Base-by-base conservation (phyloP, 225 moss, liverwort and hornwort genomes). In the Bryoerythrophyllum caledonicum region DNA sequence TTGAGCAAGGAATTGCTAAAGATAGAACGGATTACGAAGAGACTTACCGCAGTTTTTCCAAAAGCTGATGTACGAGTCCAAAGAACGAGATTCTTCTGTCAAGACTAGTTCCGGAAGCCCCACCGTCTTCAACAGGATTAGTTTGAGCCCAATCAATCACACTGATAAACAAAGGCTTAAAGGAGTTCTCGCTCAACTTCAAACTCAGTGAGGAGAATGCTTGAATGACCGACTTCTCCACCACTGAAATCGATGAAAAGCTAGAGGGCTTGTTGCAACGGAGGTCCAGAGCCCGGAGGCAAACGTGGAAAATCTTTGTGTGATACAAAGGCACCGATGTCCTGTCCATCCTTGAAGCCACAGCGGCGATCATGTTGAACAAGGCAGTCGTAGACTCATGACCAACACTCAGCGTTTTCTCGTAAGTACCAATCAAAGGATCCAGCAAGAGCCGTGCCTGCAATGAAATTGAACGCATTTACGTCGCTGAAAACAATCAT, bases 401-500 rank as follows among this genome's bases (percentile, higher is more conserved):
- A 55, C 92, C 93, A 41, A 85, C 65, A 66, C 78, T 84, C 25
- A 95, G 63, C 17, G 95, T 93, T 71, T 78, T 87, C 14, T 85
- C 85, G 30, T 93, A 99, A 48, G 86, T 69, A 78, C 72, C 85
- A 71, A 95, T 80, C 76, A 99, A 72, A 55, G 99, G 95, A 51
- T 90, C 93, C 78, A 99, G 70, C 27, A 99, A 75, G 51, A 99
- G 90, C 77, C 99, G 93, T 54, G 89, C 90, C 97, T 97, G 94
- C 78, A 82, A 60, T 43, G 58, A 61, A 67, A 40, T 52, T 23
- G n/a, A 5, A 79, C 17, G 24, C 10, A 64, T 16, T 52, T 26
- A 60, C 34, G 28, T 40, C 48, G 72, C 20, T 40, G 10, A 56
- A 15, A 81, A 49, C n/a, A n/a, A 12, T 10, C 57, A 58, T 25